Evolutionary conservation across 2,329 filamentous ascomycete genomes (phyloP).

Genomic region (Penicillium brasilianum): DNA sequence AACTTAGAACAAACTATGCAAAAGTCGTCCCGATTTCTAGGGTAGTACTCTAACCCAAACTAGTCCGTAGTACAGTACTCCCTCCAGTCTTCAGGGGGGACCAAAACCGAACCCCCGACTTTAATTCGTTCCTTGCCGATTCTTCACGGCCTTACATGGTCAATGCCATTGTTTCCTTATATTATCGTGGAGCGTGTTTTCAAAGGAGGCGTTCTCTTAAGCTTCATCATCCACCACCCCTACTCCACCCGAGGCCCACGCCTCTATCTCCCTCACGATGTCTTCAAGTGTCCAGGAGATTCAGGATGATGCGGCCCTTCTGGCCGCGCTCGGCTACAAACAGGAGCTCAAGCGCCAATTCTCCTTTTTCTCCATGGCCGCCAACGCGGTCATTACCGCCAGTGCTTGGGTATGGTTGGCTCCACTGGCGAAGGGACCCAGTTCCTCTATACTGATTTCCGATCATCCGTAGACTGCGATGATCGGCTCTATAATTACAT

Average conservation of each 20-base stretch:
- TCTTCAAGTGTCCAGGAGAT: background rate
- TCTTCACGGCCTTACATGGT: background rate
- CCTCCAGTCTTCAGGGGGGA: background rate
- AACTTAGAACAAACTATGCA: background rate
- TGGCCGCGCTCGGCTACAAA: conserved; percentile 13
- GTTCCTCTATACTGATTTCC: background rate
- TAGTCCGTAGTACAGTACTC: background rate
- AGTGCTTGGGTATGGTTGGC: conserved; percentile 13
- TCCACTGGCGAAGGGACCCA: background rate
- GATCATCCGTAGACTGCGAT: conserved; percentile 12
- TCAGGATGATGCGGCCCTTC: conserved; percentile 13
- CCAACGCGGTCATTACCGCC: conserved; percentile 15
- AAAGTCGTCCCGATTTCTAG: background rate
- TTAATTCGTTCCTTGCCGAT: background rate
- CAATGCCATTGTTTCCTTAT: background rate
- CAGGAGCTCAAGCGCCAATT: conserved; percentile 16
- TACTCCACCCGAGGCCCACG: background rate
- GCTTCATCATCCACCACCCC: background rate
- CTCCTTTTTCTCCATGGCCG: conserved; percentile 16
- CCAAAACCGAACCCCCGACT: background rate
- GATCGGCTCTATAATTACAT: conserved; percentile 15
- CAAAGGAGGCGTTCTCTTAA: background rate
- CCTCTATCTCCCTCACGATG: background rate
- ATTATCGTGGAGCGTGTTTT: background rate
- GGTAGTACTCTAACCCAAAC: background rate